Evolutionary conservation across 2,329 filamentous ascomycete species (phyloP).

Genomic region (Penicillium capsulatum): DNA sequence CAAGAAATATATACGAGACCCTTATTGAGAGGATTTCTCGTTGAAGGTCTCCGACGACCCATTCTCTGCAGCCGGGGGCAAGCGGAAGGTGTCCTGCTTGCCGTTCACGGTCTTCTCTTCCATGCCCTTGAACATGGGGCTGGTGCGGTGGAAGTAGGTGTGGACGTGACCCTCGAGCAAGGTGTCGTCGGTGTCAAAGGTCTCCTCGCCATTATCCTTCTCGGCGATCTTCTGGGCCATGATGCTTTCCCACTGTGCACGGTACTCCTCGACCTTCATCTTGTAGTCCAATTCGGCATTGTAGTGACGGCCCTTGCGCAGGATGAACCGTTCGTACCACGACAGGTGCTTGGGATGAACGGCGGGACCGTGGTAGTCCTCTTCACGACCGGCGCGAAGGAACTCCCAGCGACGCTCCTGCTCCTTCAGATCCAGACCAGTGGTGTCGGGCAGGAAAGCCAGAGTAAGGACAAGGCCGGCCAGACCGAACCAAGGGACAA

Average conservation of each 20-base stretch:
- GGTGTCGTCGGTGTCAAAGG: slow-evolving; percentile 43
- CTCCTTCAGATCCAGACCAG: slow-evolving; percentile 92
- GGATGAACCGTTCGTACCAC: slow-evolving; percentile 71
- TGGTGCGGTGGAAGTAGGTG: slow-evolving; percentile 53
- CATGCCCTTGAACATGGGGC: slow-evolving; percentile 41
- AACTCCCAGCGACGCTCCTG: slow-evolving; percentile 91
- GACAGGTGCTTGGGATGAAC: slow-evolving; percentile 86
- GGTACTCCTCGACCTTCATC: slow-evolving; percentile 80
- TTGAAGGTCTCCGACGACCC: slow-evolving; percentile 17
- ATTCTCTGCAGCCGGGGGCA: slow-evolving; percentile 34
- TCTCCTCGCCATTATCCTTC: slow-evolving; percentile 39
- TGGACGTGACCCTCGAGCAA: slow-evolving; percentile 49
- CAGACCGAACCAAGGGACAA: slow-evolving; percentile 94
- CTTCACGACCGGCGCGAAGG: slow-evolving; percentile 70
- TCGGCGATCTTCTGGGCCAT: slow-evolving; percentile 49
- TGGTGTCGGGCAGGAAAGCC: slow-evolving; percentile 92
- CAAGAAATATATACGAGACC: slow-evolving; percentile 6
- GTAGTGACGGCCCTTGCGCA: slow-evolving; percentile 76
- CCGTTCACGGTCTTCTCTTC: slow-evolving; percentile 24
- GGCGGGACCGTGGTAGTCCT: slow-evolving; percentile 89
- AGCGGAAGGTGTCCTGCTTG: slow-evolving; percentile 31
- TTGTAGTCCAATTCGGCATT: slow-evolving; percentile 77
- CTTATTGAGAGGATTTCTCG: slow-evolving; percentile 7
- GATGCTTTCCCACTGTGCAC: slow-evolving; percentile 52
- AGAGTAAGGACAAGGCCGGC: slow-evolving; percentile 77